These are phyloP conservation scores for Botrytis aclada DNA, from an alignment of 2,329 filamentous ascomycete genomes.

Conservation along the genomic window DNA sequence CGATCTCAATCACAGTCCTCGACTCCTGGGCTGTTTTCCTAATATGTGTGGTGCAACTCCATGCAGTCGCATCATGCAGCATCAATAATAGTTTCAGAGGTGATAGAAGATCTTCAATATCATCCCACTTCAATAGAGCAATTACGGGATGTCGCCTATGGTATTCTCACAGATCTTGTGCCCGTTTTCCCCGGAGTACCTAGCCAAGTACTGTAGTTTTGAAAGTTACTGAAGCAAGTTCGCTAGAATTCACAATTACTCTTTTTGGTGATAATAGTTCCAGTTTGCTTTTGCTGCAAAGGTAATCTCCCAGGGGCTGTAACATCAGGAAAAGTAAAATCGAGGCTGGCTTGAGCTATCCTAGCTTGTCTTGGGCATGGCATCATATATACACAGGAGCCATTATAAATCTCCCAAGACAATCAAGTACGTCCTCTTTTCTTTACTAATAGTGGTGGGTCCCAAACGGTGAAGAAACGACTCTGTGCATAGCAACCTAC, in stretches of 20 bases:
- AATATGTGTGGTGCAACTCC: not conserved
- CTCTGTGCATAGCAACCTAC: not conserved
- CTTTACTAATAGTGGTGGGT: not conserved
- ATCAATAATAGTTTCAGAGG: not conserved
- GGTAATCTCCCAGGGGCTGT: not conserved
- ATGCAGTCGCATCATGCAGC: not conserved
- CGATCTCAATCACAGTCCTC: not conserved
- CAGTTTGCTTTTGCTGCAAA: not conserved
- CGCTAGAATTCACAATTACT: not conserved
- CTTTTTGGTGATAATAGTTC: not conserved
- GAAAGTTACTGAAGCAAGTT: not conserved
- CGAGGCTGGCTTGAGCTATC: not conserved
- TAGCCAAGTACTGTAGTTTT: no score
- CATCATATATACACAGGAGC: constrained; percentile 1
- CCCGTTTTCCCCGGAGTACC: not conserved
- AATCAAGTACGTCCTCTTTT: not conserved
- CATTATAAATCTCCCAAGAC: no score
- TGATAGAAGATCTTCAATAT: not conserved
- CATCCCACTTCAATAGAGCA: not conserved
- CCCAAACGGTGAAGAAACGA: not conserved
- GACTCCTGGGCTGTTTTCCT: not conserved
- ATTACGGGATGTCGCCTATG: not conserved
- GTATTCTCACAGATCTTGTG: no score
- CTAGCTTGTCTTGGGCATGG: not conserved
- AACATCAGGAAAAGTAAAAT: not conserved